Percentiles rank a stretch among this genome's conserved stretches.
phyloP scores from a whole-genome alignment of 140 eudicot genomes.

The Senecio squalidus region DNA sequence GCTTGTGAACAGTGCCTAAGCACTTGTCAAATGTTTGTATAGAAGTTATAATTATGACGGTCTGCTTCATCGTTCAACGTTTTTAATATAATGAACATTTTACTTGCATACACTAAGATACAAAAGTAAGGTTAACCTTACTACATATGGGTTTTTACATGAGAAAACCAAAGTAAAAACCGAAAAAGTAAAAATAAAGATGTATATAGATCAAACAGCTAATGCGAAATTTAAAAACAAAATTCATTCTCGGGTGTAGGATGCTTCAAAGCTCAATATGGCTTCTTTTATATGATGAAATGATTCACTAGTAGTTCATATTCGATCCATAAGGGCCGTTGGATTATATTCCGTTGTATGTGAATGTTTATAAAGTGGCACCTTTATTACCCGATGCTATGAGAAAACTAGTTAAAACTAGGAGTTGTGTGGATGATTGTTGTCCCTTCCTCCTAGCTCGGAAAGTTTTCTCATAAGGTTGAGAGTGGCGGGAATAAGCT shows the following conservation, averaged over 20 bases:
- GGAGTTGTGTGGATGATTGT: not conserved
- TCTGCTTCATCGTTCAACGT: not conserved
- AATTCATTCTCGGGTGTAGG: not conserved
- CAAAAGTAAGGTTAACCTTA: not conserved
- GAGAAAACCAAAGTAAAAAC: not conserved
- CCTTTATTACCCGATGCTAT: not conserved
- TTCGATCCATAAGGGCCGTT: not conserved
- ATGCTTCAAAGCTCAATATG: not conserved
- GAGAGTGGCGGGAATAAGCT: slow-evolving; percentile 43
- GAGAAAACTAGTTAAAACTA: not conserved
- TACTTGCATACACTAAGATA: not conserved
- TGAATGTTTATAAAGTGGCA: not conserved
- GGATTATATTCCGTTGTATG: not conserved
- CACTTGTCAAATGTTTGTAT: no score
- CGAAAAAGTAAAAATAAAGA: not conserved
- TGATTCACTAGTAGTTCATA: not conserved
- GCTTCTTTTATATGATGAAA: not conserved
- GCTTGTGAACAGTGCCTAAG: no score
- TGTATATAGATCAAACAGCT: not conserved
- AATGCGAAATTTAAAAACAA: not conserved
- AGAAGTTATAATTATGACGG: no score
- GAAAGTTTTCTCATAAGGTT: slow-evolving; percentile 44
- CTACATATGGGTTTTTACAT: not conserved
- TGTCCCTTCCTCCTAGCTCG: slow-evolving; percentile 38
- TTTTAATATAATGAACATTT: not conserved